Evolutionary conservation across 768 basidiomycete genomes (phyloP), one percentile per base, ranked within the genome.

Genomic region (Leccinum rimulosum): DNA sequence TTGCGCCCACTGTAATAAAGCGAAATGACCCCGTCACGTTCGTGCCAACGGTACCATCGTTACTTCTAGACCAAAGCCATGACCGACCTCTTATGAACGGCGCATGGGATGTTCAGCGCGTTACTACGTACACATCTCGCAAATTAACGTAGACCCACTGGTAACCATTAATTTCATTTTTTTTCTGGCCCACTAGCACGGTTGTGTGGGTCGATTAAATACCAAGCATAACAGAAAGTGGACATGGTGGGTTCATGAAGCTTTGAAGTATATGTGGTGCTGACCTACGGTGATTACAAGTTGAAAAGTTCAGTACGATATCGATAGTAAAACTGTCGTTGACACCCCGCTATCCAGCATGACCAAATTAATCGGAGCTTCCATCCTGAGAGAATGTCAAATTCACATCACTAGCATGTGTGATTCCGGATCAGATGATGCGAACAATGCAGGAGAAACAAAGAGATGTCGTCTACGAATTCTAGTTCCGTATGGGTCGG

Each of bases 201-300:
- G 3, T 36, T 14, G 14, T 47, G 45, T 47, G 45, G 45, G 19
- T 47, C 45, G 22, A 47, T 47, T 33, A 15, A 31, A 25, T 30
- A 17, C 33, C 19, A 25, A n/a, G 48, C 43, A 45, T 38, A 27
- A 58, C n/a, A 35, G n/a, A 43, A 33, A 58, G 15, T 48, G 25
- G 2, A 25, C 25, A 2, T 25, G 12, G 35, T 12, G 25, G 31
- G 47, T 17, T 35, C 19, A 48, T 57, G 22, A 25, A 25, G 25
- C 25, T 25, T 25, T 25, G 25, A 6, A 14, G 30, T 33, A 2
- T 25, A n/a, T 58, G 40, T 19, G 30, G 45, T 40, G n/a, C 50
- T 43, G n/a, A 19, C 50, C 14, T 17, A 60, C 50, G 59, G 57
- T 48, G 22, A 60, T 60, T 38, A 60, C 33, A 38, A 25, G 38